phyloP scores from a whole-genome alignment of 345 rosid species.

The Populus tremula region DNA sequence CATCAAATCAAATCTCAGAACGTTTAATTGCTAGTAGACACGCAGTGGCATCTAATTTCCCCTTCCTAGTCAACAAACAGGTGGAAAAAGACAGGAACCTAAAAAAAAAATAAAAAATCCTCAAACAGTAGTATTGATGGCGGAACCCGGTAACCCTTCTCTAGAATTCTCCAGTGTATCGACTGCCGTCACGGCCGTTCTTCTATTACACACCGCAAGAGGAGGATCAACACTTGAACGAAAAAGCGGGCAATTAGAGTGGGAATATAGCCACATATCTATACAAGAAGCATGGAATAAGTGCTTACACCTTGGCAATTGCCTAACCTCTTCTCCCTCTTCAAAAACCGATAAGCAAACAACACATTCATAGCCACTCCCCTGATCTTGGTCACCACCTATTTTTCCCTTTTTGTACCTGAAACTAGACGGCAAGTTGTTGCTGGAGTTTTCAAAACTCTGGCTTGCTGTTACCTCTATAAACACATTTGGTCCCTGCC shows the following conservation, averaged over 20 bases:
- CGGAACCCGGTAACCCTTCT: neutral
- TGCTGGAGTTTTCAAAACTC: neutral
- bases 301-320: constrained; percentile 37
- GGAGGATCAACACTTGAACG: constrained; percentile 20
- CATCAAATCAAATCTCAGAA: too few species aligned
- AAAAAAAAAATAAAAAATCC: neutral
- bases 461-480: neutral
- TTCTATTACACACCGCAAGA: neutral
- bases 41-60: too few species aligned
- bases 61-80: neutral
- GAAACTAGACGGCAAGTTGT: constrained; percentile 15
- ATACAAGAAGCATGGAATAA: constrained; percentile 39
- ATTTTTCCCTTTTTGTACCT: constrained; percentile 20
- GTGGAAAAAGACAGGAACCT: neutral
- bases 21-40: too few species aligned
- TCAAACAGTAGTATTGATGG: neutral
- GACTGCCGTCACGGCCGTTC: neutral
- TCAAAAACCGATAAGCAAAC: constrained; percentile 41
- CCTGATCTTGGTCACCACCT: neutral
- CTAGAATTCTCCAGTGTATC: neutral
- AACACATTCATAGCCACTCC: constrained; percentile 27
- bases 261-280: constrained; percentile 44
- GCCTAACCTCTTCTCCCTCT: constrained; percentile 40
- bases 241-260: constrained; percentile 42
- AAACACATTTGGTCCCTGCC: neutral